Conservation (phyloP, 805 yeast species). For the Cyberlindnera euphorbiae region DNA sequence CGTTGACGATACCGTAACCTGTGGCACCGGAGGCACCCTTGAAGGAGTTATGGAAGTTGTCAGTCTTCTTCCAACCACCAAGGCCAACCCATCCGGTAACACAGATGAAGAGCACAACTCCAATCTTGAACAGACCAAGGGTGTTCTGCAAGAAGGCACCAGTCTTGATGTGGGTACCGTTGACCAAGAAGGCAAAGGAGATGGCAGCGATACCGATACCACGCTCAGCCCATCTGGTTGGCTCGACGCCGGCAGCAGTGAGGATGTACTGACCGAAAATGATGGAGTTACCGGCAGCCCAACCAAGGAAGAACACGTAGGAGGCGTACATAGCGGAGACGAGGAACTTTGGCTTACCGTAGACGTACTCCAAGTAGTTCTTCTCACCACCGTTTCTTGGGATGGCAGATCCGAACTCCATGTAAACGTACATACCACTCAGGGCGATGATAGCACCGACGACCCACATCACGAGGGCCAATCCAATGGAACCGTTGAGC, state of each 20-base stretch:
- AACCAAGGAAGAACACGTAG: slow-evolving; percentile 70
- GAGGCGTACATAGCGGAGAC: slow-evolving; percentile 64
- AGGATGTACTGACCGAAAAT: slow-evolving; percentile 76
- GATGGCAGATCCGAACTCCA: slow-evolving; percentile 76
- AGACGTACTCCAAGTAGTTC: slow-evolving; percentile 71
- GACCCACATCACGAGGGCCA: slow-evolving; percentile 67
- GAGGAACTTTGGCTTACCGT: slow-evolving; percentile 61
- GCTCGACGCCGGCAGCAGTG: slow-evolving; percentile 64
- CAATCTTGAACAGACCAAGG: slow-evolving; percentile 69
- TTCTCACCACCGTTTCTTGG: slow-evolving; percentile 86
- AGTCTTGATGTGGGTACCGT: slow-evolving; percentile 54
- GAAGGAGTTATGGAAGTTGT: slow-evolving; percentile 58
- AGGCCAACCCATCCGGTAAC: slow-evolving; percentile 82
- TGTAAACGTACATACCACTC: slow-evolving; percentile 61
- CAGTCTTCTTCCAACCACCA: slow-evolving; percentile 63
- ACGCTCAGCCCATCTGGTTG: slow-evolving; percentile 71
- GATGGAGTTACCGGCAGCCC: slow-evolving; percentile 83
- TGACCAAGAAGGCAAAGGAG: slow-evolving; percentile 62
- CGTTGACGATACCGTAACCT: slow-evolving; percentile 69
- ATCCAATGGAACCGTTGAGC: slow-evolving; percentile 64
- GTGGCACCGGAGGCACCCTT: slow-evolving; percentile 46
- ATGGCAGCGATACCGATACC: slow-evolving; percentile 74
- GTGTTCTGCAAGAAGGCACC: slow-evolving; percentile 64
- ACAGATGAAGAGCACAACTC: slow-evolving; percentile 63
- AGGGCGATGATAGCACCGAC: slow-evolving; percentile 68